Conservation (phyloP, 1,284 basidiomycete genomes). For the Coniferiporia sulphurascens region DNA sequence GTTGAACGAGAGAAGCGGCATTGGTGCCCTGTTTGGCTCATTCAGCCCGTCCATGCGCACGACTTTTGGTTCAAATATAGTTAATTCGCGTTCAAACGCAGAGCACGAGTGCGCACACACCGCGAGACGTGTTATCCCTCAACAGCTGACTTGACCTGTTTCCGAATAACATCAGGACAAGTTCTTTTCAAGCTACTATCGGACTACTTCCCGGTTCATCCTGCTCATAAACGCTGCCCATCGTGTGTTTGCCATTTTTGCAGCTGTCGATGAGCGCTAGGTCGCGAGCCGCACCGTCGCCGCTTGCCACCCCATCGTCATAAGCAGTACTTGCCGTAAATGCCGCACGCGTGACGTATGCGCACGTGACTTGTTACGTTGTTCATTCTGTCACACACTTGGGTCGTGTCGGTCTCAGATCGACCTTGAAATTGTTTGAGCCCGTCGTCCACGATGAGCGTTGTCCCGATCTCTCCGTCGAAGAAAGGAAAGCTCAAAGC, state of each 20-base stretch:
- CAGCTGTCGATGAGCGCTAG: neutral
- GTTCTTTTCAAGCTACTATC: neutral
- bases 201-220: slow-evolving; percentile 9
- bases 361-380: neutral
- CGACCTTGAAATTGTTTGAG: neutral
- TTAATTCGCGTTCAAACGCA: neutral
- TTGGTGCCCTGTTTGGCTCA: slow-evolving; percentile 50
- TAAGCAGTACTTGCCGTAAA: neutral
- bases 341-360: neutral
- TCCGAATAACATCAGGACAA: neutral
- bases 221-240: slow-evolving; percentile 13
- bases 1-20: slow-evolving; percentile 60
- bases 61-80: slow-evolving; percentile 36
- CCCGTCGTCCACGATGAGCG: neutral
- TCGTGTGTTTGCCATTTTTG: slow-evolving; percentile 11
- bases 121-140: slow-evolving; percentile 13
- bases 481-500: slow-evolving; percentile 44
- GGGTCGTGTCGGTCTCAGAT: neutral
- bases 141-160: slow-evolving; percentile 7
- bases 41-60: slow-evolving; percentile 71
- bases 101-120: neutral
- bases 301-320: neutral
- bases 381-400: neutral
- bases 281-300: neutral
- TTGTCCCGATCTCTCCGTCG: slow-evolving; percentile 8